Base-by-base conservation (phyloP, 768 basidiomycete genomes). In the Tylopilus subfusipes region DNA sequence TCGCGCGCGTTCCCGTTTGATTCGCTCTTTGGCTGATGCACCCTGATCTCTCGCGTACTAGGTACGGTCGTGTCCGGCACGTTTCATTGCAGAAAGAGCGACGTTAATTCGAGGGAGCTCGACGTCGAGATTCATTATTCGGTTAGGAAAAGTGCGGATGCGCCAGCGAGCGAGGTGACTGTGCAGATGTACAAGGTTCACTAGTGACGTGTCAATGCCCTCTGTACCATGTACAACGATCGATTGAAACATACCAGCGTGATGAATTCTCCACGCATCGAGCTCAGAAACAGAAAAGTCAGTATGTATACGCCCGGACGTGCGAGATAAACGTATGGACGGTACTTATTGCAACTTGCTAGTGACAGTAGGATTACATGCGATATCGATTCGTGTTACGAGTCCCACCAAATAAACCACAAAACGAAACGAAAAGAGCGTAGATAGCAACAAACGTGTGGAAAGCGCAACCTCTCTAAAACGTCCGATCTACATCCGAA, bases 91-190 rank as follows among this genome's bases (percentile, higher is more conserved):
- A 79, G 78, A 57, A 98, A 98, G 76, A 90, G 83, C 64, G 73
- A 77, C 31, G 75, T 72, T 5, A 98, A 98, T 68, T 85, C 89
- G 38, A 78, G 96, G 45, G 95, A 97, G 67, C 73, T 98, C 44
- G 88, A 95, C 57, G 83, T 98, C 14, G 94, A 96, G 74, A 90
- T 98, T 34, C 92, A 94, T 68, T 94, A 79, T 65, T 59, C 69
- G 0, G 72, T 87, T 58, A 77, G 73, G 18, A 76, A 80, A 10
- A 69, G 74, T 19, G 64, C 55, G 13, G 71, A 68, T 24, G 60
- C 46, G 18, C 61, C 72, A 24, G 52, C 68, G 6, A 61, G 68
- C 31, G 79, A 82, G 31, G 74, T 78, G n/a, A 72, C 82, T 21
- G 85, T 91, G 21, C 88, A 92, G 67, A 83, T 88, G 62, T 94